These are phyloP conservation scores for Cercospora canescens DNA, from an alignment of 2,329 filamentous ascomycete species.

Conservation along the genomic window DNA sequence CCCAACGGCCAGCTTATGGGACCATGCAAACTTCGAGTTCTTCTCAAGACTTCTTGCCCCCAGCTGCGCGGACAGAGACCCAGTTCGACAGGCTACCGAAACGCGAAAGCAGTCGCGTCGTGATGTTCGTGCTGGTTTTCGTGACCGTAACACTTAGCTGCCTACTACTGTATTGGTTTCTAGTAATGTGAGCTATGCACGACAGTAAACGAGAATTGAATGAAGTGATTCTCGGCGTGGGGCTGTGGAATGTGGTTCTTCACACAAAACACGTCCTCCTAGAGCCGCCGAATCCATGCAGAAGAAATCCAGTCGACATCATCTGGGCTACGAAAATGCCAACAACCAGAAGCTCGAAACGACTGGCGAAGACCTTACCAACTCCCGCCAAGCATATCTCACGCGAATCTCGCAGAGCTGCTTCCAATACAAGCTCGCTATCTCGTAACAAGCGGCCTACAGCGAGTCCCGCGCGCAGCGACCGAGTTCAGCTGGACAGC, in stretches of 20 bases:
- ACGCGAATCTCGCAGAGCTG: not conserved
- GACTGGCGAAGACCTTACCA: not conserved
- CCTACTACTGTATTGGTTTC: not conserved
- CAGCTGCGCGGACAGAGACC: constrained; percentile 6
- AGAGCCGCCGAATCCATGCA: not conserved
- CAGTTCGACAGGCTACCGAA: constrained; percentile 7
- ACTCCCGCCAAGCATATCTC: not conserved
- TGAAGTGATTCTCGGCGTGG: not conserved
- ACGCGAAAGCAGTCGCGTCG: not conserved
- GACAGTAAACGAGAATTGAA: not conserved
- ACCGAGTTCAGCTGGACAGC: not conserved
- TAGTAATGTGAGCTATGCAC: not conserved
- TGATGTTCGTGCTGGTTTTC: not conserved
- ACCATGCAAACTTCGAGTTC: not conserved
- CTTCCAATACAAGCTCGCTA: not conserved
- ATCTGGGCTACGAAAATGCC: not conserved
- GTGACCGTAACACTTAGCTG: not conserved
- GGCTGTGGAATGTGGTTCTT: not conserved
- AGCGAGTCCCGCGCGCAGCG: not conserved
- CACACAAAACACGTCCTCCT: not conserved
- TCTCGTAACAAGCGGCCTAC: not conserved
- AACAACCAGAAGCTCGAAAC: not conserved
- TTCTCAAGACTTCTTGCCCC: constrained; percentile 6
- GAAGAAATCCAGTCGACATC: not conserved
- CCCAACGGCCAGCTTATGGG: not conserved